phyloP scores from a whole-genome alignment of 176 grass and related monocot species.

The Bothriochloa decipiens region DNA sequence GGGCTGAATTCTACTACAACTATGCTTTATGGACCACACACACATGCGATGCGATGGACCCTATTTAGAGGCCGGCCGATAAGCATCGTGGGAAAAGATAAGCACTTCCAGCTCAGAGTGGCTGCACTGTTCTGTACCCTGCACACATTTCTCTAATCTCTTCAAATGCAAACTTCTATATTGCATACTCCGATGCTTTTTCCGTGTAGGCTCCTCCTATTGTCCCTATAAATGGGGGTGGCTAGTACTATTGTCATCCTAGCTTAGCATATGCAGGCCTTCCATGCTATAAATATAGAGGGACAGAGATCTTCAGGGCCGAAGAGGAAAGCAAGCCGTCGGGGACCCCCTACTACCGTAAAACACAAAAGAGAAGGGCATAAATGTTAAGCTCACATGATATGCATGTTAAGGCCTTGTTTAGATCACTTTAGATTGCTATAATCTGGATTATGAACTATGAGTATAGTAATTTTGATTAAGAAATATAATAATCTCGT shows the following conservation, averaged over 20 bases:
- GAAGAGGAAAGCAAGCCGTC: slow-evolving; percentile 35
- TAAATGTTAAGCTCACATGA: slow-evolving; percentile 22
- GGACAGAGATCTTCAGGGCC: slow-evolving; percentile 49
- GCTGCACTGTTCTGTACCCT: slow-evolving; percentile 15
- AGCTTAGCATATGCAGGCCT: slow-evolving; percentile 34
- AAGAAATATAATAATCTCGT: background rate
- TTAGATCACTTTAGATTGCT: background rate
- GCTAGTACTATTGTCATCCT: slow-evolving; percentile 30
- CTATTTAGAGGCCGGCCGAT: slow-evolving; percentile 25
- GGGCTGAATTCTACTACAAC: background rate
- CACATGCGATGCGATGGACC: background rate
- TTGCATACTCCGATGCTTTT: background rate
- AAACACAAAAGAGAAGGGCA: background rate
- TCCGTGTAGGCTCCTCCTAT: slow-evolving; percentile 27
- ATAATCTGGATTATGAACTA: background rate
- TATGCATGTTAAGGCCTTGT: background rate
- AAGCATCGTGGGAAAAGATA: slow-evolving; percentile 40
- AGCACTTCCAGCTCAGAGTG: slow-evolving; percentile 42
- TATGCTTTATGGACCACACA: slow-evolving; percentile 37
- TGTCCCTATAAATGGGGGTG: slow-evolving; percentile 39
- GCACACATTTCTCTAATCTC: slow-evolving; percentile 27
- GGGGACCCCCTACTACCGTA: slow-evolving; percentile 14
- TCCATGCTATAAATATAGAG: slow-evolving; percentile 41
- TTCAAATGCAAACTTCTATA: background rate
- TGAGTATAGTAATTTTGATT: background rate